These are phyloP conservation scores for Vickermania ingenoplastis DNA, from an alignment of 208 protist species.

Conservation along the genomic window DNA sequence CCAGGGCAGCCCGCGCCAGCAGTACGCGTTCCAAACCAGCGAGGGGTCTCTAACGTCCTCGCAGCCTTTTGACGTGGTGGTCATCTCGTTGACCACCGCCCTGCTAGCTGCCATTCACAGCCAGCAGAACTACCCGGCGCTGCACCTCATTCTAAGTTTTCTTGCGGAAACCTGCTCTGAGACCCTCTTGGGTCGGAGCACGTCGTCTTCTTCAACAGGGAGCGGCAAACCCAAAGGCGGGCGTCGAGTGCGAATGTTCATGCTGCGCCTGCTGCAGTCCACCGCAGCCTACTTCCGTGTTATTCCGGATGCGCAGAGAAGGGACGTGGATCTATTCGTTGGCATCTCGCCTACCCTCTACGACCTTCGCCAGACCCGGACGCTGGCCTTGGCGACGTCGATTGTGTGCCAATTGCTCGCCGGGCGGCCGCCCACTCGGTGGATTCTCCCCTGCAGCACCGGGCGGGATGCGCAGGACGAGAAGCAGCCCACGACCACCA, in stretches of 20 bases:
- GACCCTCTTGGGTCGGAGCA: neutral
- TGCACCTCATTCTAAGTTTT: constrained; percentile 40
- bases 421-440: neutral
- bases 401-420: neutral
- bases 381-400: neutral
- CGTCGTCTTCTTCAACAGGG: neutral
- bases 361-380: neutral
- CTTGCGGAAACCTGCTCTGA: constrained; percentile 10
- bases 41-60: neutral
- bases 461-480: neutral
- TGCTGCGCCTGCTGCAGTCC: constrained; percentile 1
- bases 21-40: neutral
- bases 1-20: neutral
- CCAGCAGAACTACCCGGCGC: constrained; percentile 43
- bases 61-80: neutral
- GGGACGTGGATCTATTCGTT: constrained; percentile 20
- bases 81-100: constrained; percentile 13
- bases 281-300: constrained; percentile 63
- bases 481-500: neutral
- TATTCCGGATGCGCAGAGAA: constrained; percentile 43
- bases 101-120: constrained; percentile 31
- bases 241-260: constrained; percentile 10
- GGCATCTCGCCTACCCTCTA: constrained; percentile 22
- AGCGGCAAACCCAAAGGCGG: constrained; percentile 21
- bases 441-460: neutral